Base-by-base conservation (phyloP, 805 yeast species). In the Clavispora carvajalis region DNA sequence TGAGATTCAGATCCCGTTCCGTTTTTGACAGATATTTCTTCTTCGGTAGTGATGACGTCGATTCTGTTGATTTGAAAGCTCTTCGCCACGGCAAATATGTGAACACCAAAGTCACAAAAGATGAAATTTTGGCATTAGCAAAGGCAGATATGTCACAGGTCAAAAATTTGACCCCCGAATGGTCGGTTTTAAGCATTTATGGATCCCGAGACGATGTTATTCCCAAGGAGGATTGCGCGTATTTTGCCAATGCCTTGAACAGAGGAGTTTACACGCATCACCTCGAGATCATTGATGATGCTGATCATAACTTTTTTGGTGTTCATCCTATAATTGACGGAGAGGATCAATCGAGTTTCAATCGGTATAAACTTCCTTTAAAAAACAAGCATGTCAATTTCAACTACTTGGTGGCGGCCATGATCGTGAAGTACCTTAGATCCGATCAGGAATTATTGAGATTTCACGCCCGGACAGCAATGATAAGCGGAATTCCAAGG, bases 301-400 rank as follows among this genome's bases (percentile, higher is more conserved):
- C 95, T 0, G 90, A 87, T 56, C 98, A 90, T 60, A 86, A 85
- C 52, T 89, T 74, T 54, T 84, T 74, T 54, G 91, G 93, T 0
- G 46, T 54, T 1, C 53, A 59, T 3, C 62, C 51, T 8, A 65
- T 73, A 34, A 51, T 60, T 13, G 63, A 61, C 16, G 71, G 55
- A 10, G 52, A 41, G 12, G 67, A 63, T 24, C 59, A 39, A 33
- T 65, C 49, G 41, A 64, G 59, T 1, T 51, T 46, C 46, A 63
- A 69, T 54, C 68, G 77, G 13, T 46, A 55, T 13, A 41, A 55
- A 16, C 47, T 67, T 16, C 85, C 86, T 0, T 37, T 74, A 37
- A 58, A 63, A n/a, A 62, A 60, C 13, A 68, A 70, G 0, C 37
- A 52, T 5, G 77, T 79, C 34, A 85, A 85, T 55, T 85, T 77